Evolutionary conservation across 2,329 filamentous ascomycete genomes (phyloP), one percentile per base, ranked within the genome.

Genomic region (Xylaria hypoxylon): DNA sequence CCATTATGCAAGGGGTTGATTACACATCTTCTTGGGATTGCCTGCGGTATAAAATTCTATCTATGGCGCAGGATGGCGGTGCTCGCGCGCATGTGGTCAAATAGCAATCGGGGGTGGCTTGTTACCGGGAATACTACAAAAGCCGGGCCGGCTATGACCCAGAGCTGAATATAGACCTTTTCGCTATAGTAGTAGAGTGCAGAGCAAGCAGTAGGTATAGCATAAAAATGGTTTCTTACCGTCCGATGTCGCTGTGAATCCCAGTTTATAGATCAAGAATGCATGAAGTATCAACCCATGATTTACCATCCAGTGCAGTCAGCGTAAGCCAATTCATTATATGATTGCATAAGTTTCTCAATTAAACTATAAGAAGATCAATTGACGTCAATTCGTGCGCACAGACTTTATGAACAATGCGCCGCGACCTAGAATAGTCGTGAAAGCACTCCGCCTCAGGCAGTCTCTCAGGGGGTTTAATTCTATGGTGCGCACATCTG

Each of bases 1-100:
- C 60, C 62, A 15, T 62, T 59, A 74, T 76, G 74, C 73, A 76
- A 75, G 74, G 74, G 74, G 70, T 67, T 69, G 68, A 48, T 48
- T 31, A 24, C 52, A 11, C 63, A 60, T 57, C 48, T 57, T 67
- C 59, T 55, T 68, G 57, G 65, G 58, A 58, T 67, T 64, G 26
- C 45, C 40, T 45, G 64, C 55, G 56, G 63, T 45, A 28, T 59
- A 63, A 60, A 60, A 64, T 59, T 59, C 55, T 64, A 63, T 59
- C 53, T 56, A 59, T 62, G 59, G 52, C 48, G 52, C 26, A 58
- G 28, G 52, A 58, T 64, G 68, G 68, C 59, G 55, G 58, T 65
- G 57, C 64, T 59, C 13, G 52, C 62, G 56, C 47, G 40, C 47
- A 38, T 59, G 53, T 53, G 58, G 44, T 26, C 53, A 47, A 59